phyloP scores from a whole-genome alignment of 2,329 filamentous ascomycete genomes.

The Basipetospora chlamydospora region DNA sequence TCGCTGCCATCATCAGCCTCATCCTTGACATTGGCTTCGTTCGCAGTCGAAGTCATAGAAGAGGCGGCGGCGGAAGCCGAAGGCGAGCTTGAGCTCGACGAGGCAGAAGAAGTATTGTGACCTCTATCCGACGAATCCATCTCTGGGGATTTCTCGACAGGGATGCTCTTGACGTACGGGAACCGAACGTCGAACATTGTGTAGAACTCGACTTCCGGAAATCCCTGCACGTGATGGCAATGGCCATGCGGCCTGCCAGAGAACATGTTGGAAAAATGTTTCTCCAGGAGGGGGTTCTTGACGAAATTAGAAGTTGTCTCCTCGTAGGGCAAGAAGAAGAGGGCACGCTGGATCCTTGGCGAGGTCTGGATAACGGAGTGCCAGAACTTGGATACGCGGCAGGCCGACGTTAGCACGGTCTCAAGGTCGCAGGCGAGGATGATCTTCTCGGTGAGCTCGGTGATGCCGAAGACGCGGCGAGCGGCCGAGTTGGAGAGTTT shows the following conservation, averaged over 20 bases:
- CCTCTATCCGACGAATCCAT: no score
- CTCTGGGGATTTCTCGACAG: no score
- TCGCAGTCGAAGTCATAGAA: no score
- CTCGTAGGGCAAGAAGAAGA: constrained; percentile 2
- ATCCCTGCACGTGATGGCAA: constrained; percentile 2
- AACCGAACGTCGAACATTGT: constrained; percentile 3
- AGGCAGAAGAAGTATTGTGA: no score
- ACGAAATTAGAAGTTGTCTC: background rate
- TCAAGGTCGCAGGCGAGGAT: constrained; percentile 13
- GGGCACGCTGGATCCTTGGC: constrained; percentile 7
- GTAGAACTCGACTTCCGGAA: constrained; percentile 5
- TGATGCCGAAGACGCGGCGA: constrained; percentile 8
- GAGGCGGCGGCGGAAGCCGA: no score
- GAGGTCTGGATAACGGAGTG: constrained; percentile 3
- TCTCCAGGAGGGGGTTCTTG: constrained; percentile 4
- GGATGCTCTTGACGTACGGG: no score
- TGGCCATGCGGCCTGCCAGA: background rate
- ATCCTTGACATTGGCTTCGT: no score
- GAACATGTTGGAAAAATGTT: constrained; percentile 3
- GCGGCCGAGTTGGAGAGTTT: background rate
- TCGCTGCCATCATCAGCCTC: background rate
- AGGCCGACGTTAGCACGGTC: constrained; percentile 13
- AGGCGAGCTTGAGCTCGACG: no score
- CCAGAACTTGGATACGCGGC: constrained; percentile 13
- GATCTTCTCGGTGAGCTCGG: constrained; percentile 15